A percentile compares a stretch with the other conserved stretches of the same genome.
These are phyloP conservation scores for Cnidoscolus chayamansa DNA, from an alignment of 441 rosid species.

Conservation along the genomic window DNA sequence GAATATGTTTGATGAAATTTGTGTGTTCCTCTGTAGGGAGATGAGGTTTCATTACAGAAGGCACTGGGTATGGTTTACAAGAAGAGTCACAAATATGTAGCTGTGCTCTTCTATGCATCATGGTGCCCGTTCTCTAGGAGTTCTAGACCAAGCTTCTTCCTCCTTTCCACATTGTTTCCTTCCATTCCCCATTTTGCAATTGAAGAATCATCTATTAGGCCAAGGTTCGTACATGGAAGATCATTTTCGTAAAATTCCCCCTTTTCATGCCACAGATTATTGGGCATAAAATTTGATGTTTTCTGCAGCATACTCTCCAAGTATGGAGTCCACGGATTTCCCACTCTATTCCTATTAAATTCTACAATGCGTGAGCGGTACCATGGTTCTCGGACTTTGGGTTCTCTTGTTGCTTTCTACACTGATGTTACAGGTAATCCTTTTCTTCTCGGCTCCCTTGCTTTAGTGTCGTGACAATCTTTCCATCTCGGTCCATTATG, in stretches of 20 bases:
- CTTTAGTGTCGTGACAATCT: not conserved
- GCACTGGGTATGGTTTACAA: conserved; percentile 62
- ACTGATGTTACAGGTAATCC: conserved; percentile 60
- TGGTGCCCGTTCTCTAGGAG: conserved; percentile 91
- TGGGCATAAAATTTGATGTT: conserved; percentile 6
- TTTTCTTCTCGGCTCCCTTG: conserved; percentile 4
- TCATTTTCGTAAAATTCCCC: not conserved
- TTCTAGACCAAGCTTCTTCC: conserved; percentile 63
- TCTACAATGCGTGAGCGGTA: conserved; percentile 64
- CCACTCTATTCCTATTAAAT: conserved; percentile 74
- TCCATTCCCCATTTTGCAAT: conserved; percentile 70
- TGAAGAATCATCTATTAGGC: conserved; percentile 75
- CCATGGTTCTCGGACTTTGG: conserved; percentile 60
- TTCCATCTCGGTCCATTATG: not conserved
- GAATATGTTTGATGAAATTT: conserved; percentile 17
- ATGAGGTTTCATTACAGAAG: conserved; percentile 63
- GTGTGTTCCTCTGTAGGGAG: conserved; percentile 53
- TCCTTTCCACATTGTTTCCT: conserved; percentile 62
- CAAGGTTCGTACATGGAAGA: conserved; percentile 52
- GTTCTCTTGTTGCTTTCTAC: conserved; percentile 71
- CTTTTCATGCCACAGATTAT: not conserved
- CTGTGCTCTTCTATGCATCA: conserved; percentile 85
- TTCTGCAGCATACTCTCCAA: conserved; percentile 73
- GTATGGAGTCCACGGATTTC: conserved; percentile 96
- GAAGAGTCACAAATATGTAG: conserved; percentile 53